phyloP scores from a whole-genome alignment of 768 basidiomycete species.

The Tulasnella calospora region DNA sequence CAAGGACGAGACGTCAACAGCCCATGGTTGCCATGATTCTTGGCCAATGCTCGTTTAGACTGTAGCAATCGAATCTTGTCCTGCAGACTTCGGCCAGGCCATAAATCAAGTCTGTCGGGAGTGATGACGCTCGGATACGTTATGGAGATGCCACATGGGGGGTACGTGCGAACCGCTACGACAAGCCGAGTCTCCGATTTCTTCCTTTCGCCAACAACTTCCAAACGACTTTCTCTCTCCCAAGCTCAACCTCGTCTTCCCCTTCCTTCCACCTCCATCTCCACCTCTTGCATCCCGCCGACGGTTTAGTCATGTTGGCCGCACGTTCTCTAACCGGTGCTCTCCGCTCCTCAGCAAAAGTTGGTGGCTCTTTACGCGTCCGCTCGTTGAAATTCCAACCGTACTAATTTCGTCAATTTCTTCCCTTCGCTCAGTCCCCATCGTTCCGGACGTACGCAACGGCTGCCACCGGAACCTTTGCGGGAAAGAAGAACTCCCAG shows the following conservation, averaged over 20 bases:
- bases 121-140: not conserved
- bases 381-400: not conserved
- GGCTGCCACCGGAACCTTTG: slow-evolving; percentile 77
- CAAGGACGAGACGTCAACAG: not conserved
- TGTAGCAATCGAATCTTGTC: not conserved
- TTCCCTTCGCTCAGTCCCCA: not conserved
- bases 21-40: not conserved
- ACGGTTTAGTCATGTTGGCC: slow-evolving; percentile 25
- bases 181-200: slow-evolving; percentile 15
- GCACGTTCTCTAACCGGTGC: slow-evolving; percentile 29
- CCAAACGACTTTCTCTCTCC: slow-evolving; percentile 9
- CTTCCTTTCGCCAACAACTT: slow-evolving; percentile 19
- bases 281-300: not conserved
- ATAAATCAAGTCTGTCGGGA: not conserved
- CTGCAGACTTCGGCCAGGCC: not conserved
- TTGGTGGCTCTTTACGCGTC: not conserved
- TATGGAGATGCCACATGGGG: slow-evolving; percentile 9
- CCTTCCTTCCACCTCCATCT: not conserved
- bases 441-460: slow-evolving; percentile 47
- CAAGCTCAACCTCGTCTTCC: not conserved
- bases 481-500: slow-evolving; percentile 81
- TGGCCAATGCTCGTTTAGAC: not conserved
- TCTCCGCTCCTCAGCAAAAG: slow-evolving; percentile 23
- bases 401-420: slow-evolving; percentile 12
- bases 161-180: slow-evolving; percentile 9